phyloP scores from a whole-genome alignment of 495 filamentous ascomycete species.

The Recurvomyces mirabilis region DNA sequence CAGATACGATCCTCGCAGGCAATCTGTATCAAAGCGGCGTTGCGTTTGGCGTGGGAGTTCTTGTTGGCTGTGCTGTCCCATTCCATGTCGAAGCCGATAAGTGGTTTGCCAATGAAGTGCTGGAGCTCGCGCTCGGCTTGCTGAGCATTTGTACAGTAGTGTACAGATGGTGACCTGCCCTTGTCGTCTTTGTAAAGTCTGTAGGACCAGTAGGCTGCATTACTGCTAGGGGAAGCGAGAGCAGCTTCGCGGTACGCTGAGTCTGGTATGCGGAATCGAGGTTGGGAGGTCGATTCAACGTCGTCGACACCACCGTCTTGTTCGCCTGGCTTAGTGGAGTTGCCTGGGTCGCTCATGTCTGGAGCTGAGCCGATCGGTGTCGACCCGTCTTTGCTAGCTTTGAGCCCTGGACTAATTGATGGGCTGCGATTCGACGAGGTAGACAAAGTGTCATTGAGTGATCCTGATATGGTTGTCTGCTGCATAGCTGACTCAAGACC shows the following conservation, averaged over 20 bases:
- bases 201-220: slow-evolving; percentile 24
- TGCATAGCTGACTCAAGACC: too few species aligned
- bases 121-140: slow-evolving; percentile 24
- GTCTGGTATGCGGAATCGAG: slow-evolving; percentile 7
- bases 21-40: slow-evolving; percentile 31
- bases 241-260: slow-evolving; percentile 19
- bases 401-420: too few species aligned
- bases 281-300: too few species aligned
- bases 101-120: slow-evolving; percentile 25
- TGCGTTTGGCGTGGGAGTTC: slow-evolving; percentile 23
- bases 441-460: too few species aligned
- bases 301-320: too few species aligned
- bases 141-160: slow-evolving; percentile 27
- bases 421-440: too few species aligned
- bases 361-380: too few species aligned
- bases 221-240: slow-evolving; percentile 19
- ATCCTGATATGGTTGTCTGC: too few species aligned
- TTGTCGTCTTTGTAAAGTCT: slow-evolving; percentile 25
- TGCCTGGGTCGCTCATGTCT: too few species aligned
- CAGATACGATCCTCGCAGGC: slow-evolving; percentile 30
- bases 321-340: too few species aligned
- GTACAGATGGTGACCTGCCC: slow-evolving; percentile 19
- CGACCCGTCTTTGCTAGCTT: too few species aligned
- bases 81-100: slow-evolving; percentile 34
- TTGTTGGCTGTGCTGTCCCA: slow-evolving; percentile 23